Percentiles rank a stretch among this genome's conserved stretches.
phyloP scores from a whole-genome alignment of 2,329 filamentous ascomycete genomes.

The Botrytis paeoniae region DNA sequence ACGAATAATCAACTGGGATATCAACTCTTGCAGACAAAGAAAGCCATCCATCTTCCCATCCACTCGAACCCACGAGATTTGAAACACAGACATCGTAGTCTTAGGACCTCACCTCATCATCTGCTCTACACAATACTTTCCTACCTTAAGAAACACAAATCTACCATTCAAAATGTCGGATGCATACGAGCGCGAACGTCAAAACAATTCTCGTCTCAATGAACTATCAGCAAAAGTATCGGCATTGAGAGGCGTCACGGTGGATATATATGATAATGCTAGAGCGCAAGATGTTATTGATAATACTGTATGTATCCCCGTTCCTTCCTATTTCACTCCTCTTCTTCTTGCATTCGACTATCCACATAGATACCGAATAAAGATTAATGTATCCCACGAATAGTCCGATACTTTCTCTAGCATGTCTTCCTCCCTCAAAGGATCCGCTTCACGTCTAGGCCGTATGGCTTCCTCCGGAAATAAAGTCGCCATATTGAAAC shows the following conservation, averaged over 20 bases:
- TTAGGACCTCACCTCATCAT: not conserved
- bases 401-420: conserved; percentile 88
- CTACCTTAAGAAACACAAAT: not conserved
- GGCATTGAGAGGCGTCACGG: conserved; percentile 85
- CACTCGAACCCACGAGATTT: not conserved
- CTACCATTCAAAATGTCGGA: conserved; percentile 59
- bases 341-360: not conserved
- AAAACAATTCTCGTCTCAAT: conserved; percentile 93
- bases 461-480: conserved; percentile 91
- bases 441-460: conserved; percentile 75
- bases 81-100: conserved; percentile 13
- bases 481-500: conserved; percentile 84
- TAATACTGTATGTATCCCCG: conserved; percentile 61
- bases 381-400: not conserved
- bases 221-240: conserved; percentile 90
- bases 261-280: conserved; percentile 97
- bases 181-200: conserved; percentile 75
- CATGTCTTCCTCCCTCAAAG: conserved; percentile 78
- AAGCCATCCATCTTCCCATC: not conserved
- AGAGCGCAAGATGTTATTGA: conserved; percentile 85
- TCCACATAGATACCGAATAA: not conserved
- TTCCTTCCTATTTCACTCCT: not conserved
- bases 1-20: not conserved
- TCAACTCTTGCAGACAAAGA: conserved; percentile 7
- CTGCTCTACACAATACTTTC: not conserved